phyloP scores from a whole-genome alignment of 345 rosid species.

The Syzygium jambos region DNA sequence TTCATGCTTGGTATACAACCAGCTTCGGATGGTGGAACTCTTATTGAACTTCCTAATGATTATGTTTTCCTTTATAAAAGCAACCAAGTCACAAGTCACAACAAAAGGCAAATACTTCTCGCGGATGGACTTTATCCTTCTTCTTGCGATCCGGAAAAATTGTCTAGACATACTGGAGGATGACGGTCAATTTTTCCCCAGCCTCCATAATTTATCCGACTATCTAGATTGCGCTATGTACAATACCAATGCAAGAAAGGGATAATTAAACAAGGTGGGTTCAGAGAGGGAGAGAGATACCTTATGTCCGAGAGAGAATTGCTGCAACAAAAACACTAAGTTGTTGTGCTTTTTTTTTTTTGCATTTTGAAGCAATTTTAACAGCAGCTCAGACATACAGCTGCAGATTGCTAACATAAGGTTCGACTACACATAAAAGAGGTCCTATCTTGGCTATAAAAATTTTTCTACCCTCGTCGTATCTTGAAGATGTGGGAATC shows the following conservation, averaged over 20 bases:
- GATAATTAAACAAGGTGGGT: neutral
- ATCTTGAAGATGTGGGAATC: too few species aligned
- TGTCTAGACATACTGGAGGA: neutral
- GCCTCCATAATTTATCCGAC: neutral
- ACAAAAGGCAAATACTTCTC: neutral
- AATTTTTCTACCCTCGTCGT: too few species aligned
- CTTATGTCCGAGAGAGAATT: neutral
- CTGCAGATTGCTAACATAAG: neutral
- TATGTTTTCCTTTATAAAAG: neutral
- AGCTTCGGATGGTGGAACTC: neutral
- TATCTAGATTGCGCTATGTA: neutral
- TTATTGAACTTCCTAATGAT: neutral
- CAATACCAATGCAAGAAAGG: neutral
- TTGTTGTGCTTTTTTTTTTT: too few species aligned
- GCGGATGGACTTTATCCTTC: neutral
- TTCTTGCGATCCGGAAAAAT: too few species aligned
- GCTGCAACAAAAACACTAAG: neutral
- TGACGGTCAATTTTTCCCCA: neutral
- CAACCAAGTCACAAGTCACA: neutral
- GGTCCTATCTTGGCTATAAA: neutral
- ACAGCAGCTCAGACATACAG: neutral
- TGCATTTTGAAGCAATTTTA: neutral
- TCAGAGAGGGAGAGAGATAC: neutral
- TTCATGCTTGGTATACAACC: neutral
- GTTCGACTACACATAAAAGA: neutral